Percentiles rank a stretch among this genome's conserved stretches.
These are phyloP conservation scores for Penicillium italicum DNA, from an alignment of 2,329 filamentous ascomycete species.

Conservation along the genomic window DNA sequence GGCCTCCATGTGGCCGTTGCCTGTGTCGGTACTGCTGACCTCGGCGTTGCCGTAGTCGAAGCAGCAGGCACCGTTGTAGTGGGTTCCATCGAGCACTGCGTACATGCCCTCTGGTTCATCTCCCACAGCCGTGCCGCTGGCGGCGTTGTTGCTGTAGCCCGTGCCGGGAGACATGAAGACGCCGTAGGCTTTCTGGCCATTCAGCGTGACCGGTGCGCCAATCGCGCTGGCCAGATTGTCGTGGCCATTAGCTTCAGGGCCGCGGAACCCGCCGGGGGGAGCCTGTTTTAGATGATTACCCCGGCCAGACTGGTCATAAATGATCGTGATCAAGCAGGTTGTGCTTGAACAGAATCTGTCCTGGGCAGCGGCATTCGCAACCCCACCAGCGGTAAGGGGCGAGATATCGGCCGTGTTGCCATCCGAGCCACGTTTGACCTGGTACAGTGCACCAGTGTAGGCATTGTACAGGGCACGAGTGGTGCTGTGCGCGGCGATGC, in stretches of 20 bases:
- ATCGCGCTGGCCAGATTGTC: slow-evolving; percentile 59
- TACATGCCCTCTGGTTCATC: slow-evolving; percentile 49
- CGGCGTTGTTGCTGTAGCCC: slow-evolving; percentile 60
- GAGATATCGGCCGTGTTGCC: slow-evolving; percentile 47
- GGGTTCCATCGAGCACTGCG: slow-evolving; percentile 33
- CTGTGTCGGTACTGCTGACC: slow-evolving; percentile 51
- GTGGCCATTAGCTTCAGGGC: slow-evolving; percentile 55
- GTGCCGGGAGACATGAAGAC: slow-evolving; percentile 60
- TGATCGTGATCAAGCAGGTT: slow-evolving; percentile 61
- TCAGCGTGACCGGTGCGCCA: slow-evolving; percentile 59
- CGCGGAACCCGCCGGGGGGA: slow-evolving; percentile 55
- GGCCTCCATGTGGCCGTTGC: slow-evolving; percentile 65
- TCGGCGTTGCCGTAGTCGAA: slow-evolving; percentile 60
- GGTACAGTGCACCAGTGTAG: slow-evolving; percentile 56
- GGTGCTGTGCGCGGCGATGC: slow-evolving; percentile 63
- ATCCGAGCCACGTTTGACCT: slow-evolving; percentile 56
- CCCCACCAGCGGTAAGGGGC: slow-evolving; percentile 56
- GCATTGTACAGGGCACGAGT: slow-evolving; percentile 59
- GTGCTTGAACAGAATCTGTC: slow-evolving; percentile 59
- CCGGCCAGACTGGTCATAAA: slow-evolving; percentile 63
- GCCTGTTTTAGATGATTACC: slow-evolving; percentile 63
- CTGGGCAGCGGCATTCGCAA: slow-evolving; percentile 60
- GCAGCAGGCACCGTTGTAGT: slow-evolving; percentile 38
- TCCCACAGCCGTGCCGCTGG: slow-evolving; percentile 52
- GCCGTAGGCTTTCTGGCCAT: slow-evolving; percentile 61